Base-by-base conservation (phyloP, 2,329 filamentous ascomycete genomes). In the Penicillium hordei region DNA sequence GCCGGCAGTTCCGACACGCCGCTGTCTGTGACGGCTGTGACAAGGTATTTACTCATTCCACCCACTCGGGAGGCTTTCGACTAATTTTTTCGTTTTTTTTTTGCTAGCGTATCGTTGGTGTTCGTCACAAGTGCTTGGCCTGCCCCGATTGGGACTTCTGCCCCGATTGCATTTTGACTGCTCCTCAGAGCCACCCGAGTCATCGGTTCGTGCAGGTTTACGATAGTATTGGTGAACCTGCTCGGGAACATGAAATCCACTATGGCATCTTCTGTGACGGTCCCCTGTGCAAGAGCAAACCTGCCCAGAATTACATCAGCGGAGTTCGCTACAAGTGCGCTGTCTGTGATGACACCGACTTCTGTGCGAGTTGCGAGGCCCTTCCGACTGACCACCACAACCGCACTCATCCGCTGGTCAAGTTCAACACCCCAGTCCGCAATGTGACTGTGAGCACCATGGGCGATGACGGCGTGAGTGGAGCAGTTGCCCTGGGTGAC, bases 101-200 rank as follows among this genome's bases (percentile, higher is more conserved):
- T 29, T 8, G 15, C 36, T 61, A 87, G 82, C 87, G 86, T 74
- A 94, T 99, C 69, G 82, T 83, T 66, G 95, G 94, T 67, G 83
- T 96, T 57, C 93, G 94, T 66, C 89, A 97, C 84, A 99, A 99
- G 83, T 99, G 94, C 75, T 82, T 97, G 63, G 88, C 91, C 73
- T 99, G 94, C 80, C 94, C 95, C 43, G 94, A 99, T 75, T 99
- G 91, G 89, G 94, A 99, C 71, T 97, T 90, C 78, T 99, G 94
- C 81, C 82, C 83, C 25, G 80, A 85, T 9, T 99, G 95, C 76
- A 76, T 91, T 58, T 77, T 82, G 67, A 85, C 82, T 64, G 88
- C 90, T 44, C 75, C 78, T 59, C 82, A 86, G 67, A 86, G 83
- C 49, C 95, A 99, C 73, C 86, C 90, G 19, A 82, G 84, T 55